A percentile compares a stretch with the other conserved stretches of the same genome.
Evolutionary conservation across 768 basidiomycete genomes (phyloP).

Genomic region (Russula abietina): DNA sequence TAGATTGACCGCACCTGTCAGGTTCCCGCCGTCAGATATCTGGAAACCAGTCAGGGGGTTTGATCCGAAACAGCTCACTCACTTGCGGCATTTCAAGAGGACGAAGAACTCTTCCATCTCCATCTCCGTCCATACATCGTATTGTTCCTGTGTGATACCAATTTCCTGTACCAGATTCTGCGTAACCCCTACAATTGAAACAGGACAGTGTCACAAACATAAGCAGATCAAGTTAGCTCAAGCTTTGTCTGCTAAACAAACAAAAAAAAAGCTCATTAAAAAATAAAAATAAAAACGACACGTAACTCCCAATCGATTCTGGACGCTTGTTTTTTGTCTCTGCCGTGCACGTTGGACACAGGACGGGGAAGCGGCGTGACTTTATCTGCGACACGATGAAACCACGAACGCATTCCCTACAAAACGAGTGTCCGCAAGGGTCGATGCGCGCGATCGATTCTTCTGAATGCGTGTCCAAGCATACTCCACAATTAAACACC

Average conservation of each 20-base stretch:
- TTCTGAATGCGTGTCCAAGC: conserved; percentile 44
- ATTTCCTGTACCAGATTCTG: conserved; percentile 37
- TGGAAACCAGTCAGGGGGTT: too few species aligned
- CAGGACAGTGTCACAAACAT: too few species aligned
- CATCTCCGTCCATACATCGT: conserved; percentile 40
- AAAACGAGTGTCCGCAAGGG: conserved; percentile 47
- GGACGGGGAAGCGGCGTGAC: conserved; percentile 51
- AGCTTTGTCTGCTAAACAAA: too few species aligned
- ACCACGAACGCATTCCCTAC: conserved; percentile 45
- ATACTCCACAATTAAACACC: conserved; percentile 52
- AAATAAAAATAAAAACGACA: background rate
- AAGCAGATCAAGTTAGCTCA: background rate
- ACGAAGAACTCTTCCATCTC: conserved; percentile 42
- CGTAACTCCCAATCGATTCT: conserved; percentile 33
- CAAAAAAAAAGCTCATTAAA: too few species aligned
- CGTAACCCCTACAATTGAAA: conserved; percentile 11
- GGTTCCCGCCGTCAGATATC: background rate
- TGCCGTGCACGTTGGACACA: conserved; percentile 51
- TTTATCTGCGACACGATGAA: conserved; percentile 43
- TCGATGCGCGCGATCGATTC: conserved; percentile 39
- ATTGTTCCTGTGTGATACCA: conserved; percentile 41
- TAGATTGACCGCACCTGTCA: conserved; percentile 21
- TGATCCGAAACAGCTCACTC: conserved; percentile 11
- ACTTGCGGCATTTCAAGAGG: conserved; percentile 48
- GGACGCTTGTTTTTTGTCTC: conserved; percentile 10